Conservation (phyloP, 2,329 filamentous ascomycete species). For the Pseudocercospora pini-densiflorae region DNA sequence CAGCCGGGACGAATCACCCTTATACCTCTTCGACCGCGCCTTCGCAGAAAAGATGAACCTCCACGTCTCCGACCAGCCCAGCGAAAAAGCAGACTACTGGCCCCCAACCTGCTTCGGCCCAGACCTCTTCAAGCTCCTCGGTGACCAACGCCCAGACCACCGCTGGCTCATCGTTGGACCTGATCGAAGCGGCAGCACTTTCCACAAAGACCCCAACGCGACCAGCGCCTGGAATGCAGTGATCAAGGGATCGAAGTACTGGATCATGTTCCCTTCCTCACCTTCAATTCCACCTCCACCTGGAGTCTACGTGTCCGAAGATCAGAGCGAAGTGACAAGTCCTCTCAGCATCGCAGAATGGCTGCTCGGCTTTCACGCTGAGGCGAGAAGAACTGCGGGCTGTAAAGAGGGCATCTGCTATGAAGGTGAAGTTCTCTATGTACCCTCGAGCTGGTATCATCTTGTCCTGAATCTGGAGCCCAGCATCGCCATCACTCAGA, state of each 20-base stretch:
- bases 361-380: constrained; percentile 84
- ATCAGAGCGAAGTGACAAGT: constrained; percentile 90
- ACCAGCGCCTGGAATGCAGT: constrained; percentile 93
- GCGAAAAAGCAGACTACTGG: constrained; percentile 68
- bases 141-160: constrained; percentile 78
- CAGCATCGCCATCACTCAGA: constrained; percentile 90
- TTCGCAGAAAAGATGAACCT: constrained; percentile 88
- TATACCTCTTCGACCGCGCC: constrained; percentile 88
- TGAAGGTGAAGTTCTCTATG: constrained; percentile 85
- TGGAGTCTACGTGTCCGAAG: constrained; percentile 85
- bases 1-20: constrained; percentile 73
- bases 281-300: constrained; percentile 69
- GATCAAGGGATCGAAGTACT: constrained; percentile 88
- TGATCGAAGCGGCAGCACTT: constrained; percentile 85
- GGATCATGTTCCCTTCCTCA: constrained; percentile 94
- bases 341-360: constrained; percentile 97
- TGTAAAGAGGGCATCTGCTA: constrained; percentile 85
- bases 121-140: constrained; percentile 81
- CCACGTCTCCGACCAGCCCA: constrained; percentile 48
- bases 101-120: constrained; percentile 82
- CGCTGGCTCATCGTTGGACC: constrained; percentile 94
- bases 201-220: constrained; percentile 76
- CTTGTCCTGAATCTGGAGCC: constrained; percentile 86
- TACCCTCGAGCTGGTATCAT: constrained; percentile 97
- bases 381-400: constrained; percentile 74